Evolutionary conservation across 257 asterid genomes (phyloP), one percentile per base, ranked within the genome.

Genomic region (Solanum sitiens): DNA sequence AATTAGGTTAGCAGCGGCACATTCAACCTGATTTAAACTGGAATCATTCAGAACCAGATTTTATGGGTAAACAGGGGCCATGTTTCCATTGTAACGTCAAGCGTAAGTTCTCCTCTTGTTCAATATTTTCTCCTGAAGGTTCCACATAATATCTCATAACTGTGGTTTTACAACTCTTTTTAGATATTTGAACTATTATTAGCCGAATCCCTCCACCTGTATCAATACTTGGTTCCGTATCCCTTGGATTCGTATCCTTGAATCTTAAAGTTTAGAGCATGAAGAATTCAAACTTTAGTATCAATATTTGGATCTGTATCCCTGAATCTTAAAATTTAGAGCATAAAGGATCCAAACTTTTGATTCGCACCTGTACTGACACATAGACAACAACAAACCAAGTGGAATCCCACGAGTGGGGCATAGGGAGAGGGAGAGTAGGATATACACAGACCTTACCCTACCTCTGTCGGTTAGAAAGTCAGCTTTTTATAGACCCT

Each of bases 41-140:
- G 59, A 40, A 11, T 40, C 33, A 23, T 75, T 85, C 68, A 40
- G 27, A 65, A 37, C 9, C 72, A 39, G 86, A 70, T 88, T 27
- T 45, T 23, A 84, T 88, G 92, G 85, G 67, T 3, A 86, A 84
- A 85, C 44, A 76, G 40, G 90, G 92, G 14, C 90, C 88, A 32
- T 88, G 92, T 83, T 23, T 4, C 74, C 90, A 90, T 32, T 88
- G 92, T 84, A 89, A 89, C 71, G 71, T 90, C 18, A 67, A 35
- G 5, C 18, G 91, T 90, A 70, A 87, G 92, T 80, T 23, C 65
- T 56, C 21, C 9, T 53, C 65, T 56, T 56, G 67, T 20, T 56
- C 25, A 56, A 20, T 56, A 56, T 56, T 56, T 56, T 56, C 27
- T 61, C 13, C 27, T 56, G 11, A 56, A 61, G 13, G 23, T 61